Percentiles rank a stretch among this genome's conserved stretches.
These are phyloP conservation scores for Fusarium succisae DNA, from an alignment of 2,329 filamentous ascomycete genomes.

Conservation along the genomic window DNA sequence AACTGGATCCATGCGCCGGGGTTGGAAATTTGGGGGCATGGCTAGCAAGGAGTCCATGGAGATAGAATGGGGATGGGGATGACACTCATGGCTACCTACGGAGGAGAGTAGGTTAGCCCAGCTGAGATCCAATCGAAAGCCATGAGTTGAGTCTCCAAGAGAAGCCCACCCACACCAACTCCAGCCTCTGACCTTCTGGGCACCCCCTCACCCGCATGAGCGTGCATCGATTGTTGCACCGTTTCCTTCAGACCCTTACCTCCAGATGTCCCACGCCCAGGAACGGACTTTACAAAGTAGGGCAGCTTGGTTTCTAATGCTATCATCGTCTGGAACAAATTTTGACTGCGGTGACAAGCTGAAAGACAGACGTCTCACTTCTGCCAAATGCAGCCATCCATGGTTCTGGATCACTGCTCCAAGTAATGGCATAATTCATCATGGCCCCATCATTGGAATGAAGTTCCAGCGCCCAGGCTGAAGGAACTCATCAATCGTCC, in stretches of 20 bases:
- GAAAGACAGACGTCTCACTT: neutral
- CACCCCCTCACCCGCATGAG: neutral
- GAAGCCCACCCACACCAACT: constrained; percentile 31
- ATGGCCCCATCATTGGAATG: constrained; percentile 32
- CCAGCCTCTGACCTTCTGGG: constrained; percentile 1
- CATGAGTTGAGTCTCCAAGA: constrained; percentile 11
- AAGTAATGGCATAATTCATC: constrained; percentile 10
- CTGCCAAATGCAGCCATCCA: constrained; percentile 5
- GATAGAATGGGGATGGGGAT: constrained; percentile 33
- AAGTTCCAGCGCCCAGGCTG: constrained; percentile 31
- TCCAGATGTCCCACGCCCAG: constrained; percentile 18
- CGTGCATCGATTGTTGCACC: constrained; percentile 19
- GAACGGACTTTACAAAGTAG: constrained; percentile 10
- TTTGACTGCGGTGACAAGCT: neutral
- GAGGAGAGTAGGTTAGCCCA: neutral
- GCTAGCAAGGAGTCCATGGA: constrained; percentile 27
- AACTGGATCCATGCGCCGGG: constrained; percentile 23
- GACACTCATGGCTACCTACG: constrained; percentile 8
- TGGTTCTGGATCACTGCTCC: constrained; percentile 20
- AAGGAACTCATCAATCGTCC: constrained; percentile 18
- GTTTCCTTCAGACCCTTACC: constrained; percentile 4
- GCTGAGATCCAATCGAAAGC: constrained; percentile 25
- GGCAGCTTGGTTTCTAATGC: neutral
- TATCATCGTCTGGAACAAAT: neutral
- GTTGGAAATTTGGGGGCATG: constrained; percentile 32